Evolutionary conservation across 2,329 filamentous ascomycete genomes (phyloP).

Genomic region (Trichoderma breve): DNA sequence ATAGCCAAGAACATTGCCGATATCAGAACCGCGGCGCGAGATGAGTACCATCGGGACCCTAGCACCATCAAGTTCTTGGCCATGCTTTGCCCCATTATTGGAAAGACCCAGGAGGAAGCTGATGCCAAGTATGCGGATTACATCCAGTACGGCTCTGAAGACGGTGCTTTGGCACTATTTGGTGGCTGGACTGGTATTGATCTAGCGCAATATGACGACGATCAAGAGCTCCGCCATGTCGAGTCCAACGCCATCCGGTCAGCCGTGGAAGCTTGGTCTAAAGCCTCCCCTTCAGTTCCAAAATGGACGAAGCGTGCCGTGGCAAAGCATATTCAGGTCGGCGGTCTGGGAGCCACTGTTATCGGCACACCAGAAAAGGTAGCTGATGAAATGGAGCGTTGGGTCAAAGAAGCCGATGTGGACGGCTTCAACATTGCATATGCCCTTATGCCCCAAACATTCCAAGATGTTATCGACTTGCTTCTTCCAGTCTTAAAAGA

Average conservation of each 20-base stretch:
- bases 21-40: constrained; percentile 51
- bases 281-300: constrained; percentile 31
- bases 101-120: constrained; percentile 59
- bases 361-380: constrained; percentile 36
- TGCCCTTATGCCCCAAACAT: constrained; percentile 53
- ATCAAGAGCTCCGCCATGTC: constrained; percentile 62
- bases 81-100: constrained; percentile 57
- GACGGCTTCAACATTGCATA: constrained; percentile 49
- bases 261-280: constrained; percentile 49
- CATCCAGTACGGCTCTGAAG: constrained; percentile 54
- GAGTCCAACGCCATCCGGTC: constrained; percentile 60
- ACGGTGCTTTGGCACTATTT: constrained; percentile 63
- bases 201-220: constrained; percentile 57
- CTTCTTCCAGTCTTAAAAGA: constrained; percentile 60
- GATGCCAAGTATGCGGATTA: constrained; percentile 49
- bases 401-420: constrained; percentile 50
- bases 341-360: constrained; percentile 31
- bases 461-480: constrained; percentile 64
- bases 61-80: constrained; percentile 60
- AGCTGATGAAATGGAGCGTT: constrained; percentile 27
- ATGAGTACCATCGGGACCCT: constrained; percentile 51
- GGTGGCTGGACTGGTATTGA: constrained; percentile 68
- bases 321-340: constrained; percentile 35
- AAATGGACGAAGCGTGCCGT: constrained; percentile 38
- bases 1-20: constrained; percentile 57